Base-by-base conservation (phyloP, 2,329 filamentous ascomycete species). In the Lachnellula occidentalis region DNA sequence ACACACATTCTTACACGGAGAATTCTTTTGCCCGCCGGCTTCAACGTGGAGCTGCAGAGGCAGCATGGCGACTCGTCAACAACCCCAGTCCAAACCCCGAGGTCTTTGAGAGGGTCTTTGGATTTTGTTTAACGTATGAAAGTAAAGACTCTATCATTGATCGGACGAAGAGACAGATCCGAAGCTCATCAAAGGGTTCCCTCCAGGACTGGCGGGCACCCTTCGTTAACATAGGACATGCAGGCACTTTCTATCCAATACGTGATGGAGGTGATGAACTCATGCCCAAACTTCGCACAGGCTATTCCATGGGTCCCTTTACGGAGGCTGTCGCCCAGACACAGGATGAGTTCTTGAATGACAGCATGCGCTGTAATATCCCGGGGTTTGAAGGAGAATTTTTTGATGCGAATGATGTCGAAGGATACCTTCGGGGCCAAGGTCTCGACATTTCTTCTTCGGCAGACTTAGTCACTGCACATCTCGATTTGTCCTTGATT, bases 391-490 rank as follows among this genome's bases (percentile, higher is more conserved):
- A 87, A 56, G 88, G 88, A 4, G 81, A 88, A 49, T 94, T 89
- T 75, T 88, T 87, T 61, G 88, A 94, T 65, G 73, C 83, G 0
- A 79, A 88, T 56, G 90, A 94, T 67, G 84, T 91, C 0, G 87
- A 94, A 69, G 76, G 80, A 12, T 94, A 91, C 66, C 72, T 95
- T 2, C 78, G 78, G 41, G 76, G 80, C 48, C 78, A 80, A 31
- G 84, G 84, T 5, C 79, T 90, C 31, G 67, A 74, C 45, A 82
- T 91, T 50, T 79, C 86, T 9, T 77, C 79, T 0, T 73, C 76
- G 9, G 75, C 79, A 9, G 83, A 87, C 17, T 83, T 80, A 52
- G 74, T 87, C 1, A 78, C 80, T 47, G 78, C 79, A 8, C 77
- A 86, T 48, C 70, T 87, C 21, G 75, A 80, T 47, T 42, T 62